Evolutionary conservation across 1,284 basidiomycete species (phyloP).

Genomic region (Coniophora puteana): DNA sequence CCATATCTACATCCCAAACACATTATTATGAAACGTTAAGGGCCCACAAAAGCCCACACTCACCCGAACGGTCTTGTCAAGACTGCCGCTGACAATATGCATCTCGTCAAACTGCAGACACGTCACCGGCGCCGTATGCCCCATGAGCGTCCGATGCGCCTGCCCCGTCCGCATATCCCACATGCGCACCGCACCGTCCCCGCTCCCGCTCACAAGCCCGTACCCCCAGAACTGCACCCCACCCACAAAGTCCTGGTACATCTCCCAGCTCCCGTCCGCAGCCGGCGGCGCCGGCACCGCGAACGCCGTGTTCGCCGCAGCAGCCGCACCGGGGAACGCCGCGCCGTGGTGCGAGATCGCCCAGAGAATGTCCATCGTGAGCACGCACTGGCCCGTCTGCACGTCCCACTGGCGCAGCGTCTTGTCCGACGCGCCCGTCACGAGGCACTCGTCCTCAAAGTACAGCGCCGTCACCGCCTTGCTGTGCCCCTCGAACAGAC

Average conservation of each 20-base stretch:
- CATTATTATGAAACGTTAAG: slow-evolving; percentile 2
- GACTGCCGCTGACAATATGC: slow-evolving; percentile 86
- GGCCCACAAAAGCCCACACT: slow-evolving; percentile 25
- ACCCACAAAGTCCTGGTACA: slow-evolving; percentile 97
- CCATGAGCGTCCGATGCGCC: slow-evolving; percentile 89
- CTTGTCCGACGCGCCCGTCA: slow-evolving; percentile 97
- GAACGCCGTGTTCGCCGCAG: slow-evolving; percentile 64
- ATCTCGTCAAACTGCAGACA: slow-evolving; percentile 97
- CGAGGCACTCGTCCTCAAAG: slow-evolving; percentile 93
- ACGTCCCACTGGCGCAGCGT: slow-evolving; percentile 99
- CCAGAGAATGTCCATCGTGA: slow-evolving; percentile 99
- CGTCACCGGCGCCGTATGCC: slow-evolving; percentile 93
- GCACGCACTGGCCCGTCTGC: slow-evolving; percentile 93
- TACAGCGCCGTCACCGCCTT: slow-evolving; percentile 92
- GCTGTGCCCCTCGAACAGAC: slow-evolving; percentile 86
- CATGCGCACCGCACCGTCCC: slow-evolving; percentile 96
- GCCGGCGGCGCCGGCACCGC: slow-evolving; percentile 84
- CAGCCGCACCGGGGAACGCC: slow-evolving; percentile 42
- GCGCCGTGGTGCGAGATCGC: slow-evolving; percentile 90
- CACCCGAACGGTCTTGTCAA: slow-evolving; percentile 92
- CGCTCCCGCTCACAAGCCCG: slow-evolving; percentile 93
- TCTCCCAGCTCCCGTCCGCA: slow-evolving; percentile 89
- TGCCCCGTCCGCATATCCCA: slow-evolving; percentile 99
- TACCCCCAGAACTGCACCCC: slow-evolving; percentile 99
- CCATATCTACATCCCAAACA: slow-evolving; percentile 69